Conservation (phyloP, 768 basidiomycete species). For the Amanita molliuscula region DNA sequence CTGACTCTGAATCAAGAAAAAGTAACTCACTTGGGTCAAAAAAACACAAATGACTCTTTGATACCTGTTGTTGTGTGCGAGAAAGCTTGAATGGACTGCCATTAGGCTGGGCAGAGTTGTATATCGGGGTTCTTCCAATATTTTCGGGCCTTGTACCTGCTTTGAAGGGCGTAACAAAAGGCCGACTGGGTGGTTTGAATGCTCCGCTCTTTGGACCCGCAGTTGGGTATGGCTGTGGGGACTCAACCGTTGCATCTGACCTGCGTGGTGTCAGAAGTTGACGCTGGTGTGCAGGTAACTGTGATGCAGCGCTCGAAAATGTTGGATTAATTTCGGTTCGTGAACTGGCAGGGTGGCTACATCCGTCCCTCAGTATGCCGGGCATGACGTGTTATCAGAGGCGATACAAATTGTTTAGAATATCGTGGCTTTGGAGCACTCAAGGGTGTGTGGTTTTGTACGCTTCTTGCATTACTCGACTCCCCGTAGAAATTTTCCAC, state of each 20-base stretch:
- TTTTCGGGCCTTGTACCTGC: conserved; percentile 35
- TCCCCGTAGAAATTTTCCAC: not conserved
- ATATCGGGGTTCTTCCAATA: conserved; percentile 22
- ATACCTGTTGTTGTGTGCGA: conserved; percentile 8
- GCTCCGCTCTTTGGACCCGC: not conserved
- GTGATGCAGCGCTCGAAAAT: not conserved
- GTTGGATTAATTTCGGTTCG: not conserved
- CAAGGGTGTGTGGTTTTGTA: not conserved
- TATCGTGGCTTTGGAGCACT: conserved; percentile 6
- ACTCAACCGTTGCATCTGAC: not conserved
- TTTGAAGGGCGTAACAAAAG: conserved; percentile 61
- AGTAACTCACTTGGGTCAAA: conserved; percentile 36
- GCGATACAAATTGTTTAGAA: conserved; percentile 37
- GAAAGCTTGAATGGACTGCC: conserved; percentile 3
- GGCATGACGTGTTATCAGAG: conserved; percentile 17
- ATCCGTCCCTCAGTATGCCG: not conserved
- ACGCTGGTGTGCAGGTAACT: not conserved
- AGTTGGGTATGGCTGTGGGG: not conserved
- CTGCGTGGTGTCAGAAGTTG: conserved; percentile 1
- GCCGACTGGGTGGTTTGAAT: conserved; percentile 20
- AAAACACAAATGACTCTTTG: conserved; percentile 12
- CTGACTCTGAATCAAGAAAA: not conserved
- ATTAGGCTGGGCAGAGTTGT: conserved; percentile 9
- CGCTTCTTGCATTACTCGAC: not conserved
- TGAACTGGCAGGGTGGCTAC: not conserved